Conservation (phyloP, 2,329 filamentous ascomycete genomes). For the Colletotrichum viniferum region DNA sequence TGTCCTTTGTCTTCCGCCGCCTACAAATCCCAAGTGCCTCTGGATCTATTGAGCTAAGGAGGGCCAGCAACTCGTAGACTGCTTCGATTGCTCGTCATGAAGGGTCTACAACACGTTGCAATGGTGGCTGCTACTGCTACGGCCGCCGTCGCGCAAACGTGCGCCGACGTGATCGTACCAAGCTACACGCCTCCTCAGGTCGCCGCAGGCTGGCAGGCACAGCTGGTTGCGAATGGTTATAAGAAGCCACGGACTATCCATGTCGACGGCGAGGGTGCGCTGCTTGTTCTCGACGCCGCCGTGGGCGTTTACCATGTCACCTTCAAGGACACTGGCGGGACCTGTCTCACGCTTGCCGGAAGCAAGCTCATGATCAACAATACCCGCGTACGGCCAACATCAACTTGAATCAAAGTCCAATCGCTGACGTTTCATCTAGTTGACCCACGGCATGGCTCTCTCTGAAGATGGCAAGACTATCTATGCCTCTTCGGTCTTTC, state of each 20-base stretch:
- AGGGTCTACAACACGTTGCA: neutral
- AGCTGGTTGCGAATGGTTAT: slow-evolving; percentile 46
- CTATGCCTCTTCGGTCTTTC: slow-evolving; percentile 60
- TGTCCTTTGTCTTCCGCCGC: neutral
- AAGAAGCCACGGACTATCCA: slow-evolving; percentile 47
- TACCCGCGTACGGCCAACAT: slow-evolving; percentile 32
- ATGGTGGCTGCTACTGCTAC: neutral
- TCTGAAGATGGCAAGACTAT: slow-evolving; percentile 56
- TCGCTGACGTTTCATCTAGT: slow-evolving; percentile 31
- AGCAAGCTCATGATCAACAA: slow-evolving; percentile 37
- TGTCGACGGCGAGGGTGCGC: slow-evolving; percentile 48
- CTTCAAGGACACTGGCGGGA: slow-evolving; percentile 45
- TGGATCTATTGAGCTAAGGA: neutral
- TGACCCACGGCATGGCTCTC: slow-evolving; percentile 62
- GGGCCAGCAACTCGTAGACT: neutral
- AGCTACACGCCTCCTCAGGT: slow-evolving; percentile 40
- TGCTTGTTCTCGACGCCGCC: slow-evolving; percentile 50
- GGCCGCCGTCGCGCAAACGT: slow-evolving; percentile 25
- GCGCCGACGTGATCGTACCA: slow-evolving; percentile 38
- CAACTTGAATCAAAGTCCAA: neutral
- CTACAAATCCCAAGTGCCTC: neutral
- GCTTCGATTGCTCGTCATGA: neutral
- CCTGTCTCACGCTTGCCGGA: slow-evolving; percentile 42
- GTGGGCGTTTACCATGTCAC: slow-evolving; percentile 45
- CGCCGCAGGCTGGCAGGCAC: slow-evolving; percentile 47